Conservation (phyloP, 2,329 filamentous ascomycete species). For the Fusarium mangiferae region DNA sequence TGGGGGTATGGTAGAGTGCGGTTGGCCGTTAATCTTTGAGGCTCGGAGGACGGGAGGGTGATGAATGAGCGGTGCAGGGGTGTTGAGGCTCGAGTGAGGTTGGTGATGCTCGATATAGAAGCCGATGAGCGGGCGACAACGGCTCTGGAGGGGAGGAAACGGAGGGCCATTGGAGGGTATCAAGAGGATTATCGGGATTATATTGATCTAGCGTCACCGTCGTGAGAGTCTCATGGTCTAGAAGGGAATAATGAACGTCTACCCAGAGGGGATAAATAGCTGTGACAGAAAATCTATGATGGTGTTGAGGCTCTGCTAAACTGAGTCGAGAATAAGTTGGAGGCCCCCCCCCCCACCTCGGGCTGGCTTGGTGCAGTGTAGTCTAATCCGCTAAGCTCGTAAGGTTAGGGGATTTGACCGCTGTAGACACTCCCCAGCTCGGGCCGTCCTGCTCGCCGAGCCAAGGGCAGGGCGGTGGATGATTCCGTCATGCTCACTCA, state of each 20-base stretch:
- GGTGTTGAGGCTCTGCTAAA: slow-evolving; percentile 39
- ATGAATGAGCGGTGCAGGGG: slow-evolving; percentile 55
- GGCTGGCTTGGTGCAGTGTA: slow-evolving; percentile 3
- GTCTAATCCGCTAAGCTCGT: slow-evolving; percentile 12
- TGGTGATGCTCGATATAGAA: slow-evolving; percentile 27
- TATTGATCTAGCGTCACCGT: not conserved
- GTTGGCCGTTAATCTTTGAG: slow-evolving; percentile 76
- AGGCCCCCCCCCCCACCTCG: slow-evolving; percentile 3
- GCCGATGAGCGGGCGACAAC: slow-evolving; percentile 24
- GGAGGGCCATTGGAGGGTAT: slow-evolving; percentile 32
- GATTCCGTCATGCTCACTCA: slow-evolving; percentile 41
- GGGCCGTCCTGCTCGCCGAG: slow-evolving; percentile 44
- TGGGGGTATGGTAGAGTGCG: slow-evolving; percentile 82
- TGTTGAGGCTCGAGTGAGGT: slow-evolving; percentile 30
- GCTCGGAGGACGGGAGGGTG: slow-evolving; percentile 44
- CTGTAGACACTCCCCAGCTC: slow-evolving; percentile 32
- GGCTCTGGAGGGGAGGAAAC: slow-evolving; percentile 15
- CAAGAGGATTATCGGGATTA: not conserved
- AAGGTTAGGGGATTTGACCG: slow-evolving; percentile 4
- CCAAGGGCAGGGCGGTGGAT: slow-evolving; percentile 31
- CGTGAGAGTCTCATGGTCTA: slow-evolving; percentile 4
- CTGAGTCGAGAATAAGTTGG: slow-evolving; percentile 29
- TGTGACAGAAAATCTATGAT: slow-evolving; percentile 29
- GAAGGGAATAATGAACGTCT: not conserved
- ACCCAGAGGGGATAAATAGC: not conserved